Percentiles rank a stretch among this genome's conserved stretches.
Conservation (phyloP, 83 land plant species). For the Isoetes engelmannii region DNA sequence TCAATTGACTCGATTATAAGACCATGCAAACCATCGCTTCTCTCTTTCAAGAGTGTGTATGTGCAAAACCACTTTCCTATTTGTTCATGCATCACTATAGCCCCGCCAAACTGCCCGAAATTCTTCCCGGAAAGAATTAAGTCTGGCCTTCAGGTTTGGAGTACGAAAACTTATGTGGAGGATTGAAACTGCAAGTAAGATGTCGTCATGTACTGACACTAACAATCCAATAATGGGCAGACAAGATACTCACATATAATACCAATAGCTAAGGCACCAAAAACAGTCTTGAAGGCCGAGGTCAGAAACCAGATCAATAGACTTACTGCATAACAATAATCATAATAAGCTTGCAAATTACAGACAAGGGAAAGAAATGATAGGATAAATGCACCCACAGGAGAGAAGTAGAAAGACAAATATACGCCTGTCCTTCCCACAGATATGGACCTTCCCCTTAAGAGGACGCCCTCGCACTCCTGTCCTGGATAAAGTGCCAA, state of each 20-base stretch:
- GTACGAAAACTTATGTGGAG: slow-evolving; percentile 88
- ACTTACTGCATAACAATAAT: slow-evolving; percentile 46
- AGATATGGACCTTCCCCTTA: slow-evolving; percentile 74
- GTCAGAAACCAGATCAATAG: slow-evolving; percentile 67
- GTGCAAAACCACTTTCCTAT: background rate
- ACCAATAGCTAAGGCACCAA: slow-evolving; percentile 64
- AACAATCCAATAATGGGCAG: background rate
- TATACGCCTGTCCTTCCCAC: slow-evolving; percentile 66
- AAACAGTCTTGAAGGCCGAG: slow-evolving; percentile 61
- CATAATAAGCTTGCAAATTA: background rate
- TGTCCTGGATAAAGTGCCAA: slow-evolving; percentile 43
- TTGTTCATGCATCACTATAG: slow-evolving; percentile 64
- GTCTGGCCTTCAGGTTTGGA: slow-evolving; percentile 89
- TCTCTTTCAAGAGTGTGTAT: too few relatives aligned
- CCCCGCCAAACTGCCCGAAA: slow-evolving; percentile 98
- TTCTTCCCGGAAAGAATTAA: slow-evolving; percentile 94
- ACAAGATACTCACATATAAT: slow-evolving; percentile 46
- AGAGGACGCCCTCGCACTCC: slow-evolving; percentile 87
- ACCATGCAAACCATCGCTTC: too few relatives aligned
- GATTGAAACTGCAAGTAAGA: slow-evolving; percentile 46
- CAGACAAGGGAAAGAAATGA: background rate
- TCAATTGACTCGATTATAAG: too few relatives aligned
- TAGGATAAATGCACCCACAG: slow-evolving; percentile 28
- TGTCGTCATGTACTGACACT: background rate
- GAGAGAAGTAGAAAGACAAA: slow-evolving; percentile 54